Evolutionary conservation across 2,329 filamentous ascomycete species (phyloP).

Genomic region (Hypoxylon sp.): DNA sequence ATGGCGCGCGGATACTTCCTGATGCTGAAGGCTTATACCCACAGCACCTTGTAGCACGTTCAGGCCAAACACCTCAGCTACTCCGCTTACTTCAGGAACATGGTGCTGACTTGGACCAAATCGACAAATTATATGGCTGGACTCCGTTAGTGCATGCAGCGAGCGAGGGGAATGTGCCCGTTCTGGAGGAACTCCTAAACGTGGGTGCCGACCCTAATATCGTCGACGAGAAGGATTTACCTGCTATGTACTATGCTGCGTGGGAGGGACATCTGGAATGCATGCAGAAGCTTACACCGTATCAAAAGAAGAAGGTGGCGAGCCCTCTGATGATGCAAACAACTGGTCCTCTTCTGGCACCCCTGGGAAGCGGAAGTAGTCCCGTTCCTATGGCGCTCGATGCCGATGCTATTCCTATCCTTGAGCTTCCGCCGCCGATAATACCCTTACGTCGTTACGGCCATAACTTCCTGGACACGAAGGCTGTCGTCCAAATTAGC

Average conservation of each 20-base stretch:
- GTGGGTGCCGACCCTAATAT: conserved; percentile 84
- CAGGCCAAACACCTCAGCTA: conserved; percentile 84
- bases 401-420: conserved; percentile 88
- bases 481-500: conserved; percentile 93
- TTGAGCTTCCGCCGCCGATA: conserved; percentile 94
- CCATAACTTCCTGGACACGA: conserved; percentile 98
- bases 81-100: conserved; percentile 86
- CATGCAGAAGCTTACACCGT: conserved; percentile 86
- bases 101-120: conserved; percentile 90
- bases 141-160: conserved; percentile 96
- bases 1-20: conserved; percentile 85
- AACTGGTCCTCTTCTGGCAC: conserved; percentile 56
- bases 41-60: conserved; percentile 95
- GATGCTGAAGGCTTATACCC: conserved; percentile 97
- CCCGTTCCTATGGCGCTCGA: conserved; percentile 78
- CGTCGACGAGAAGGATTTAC: conserved; percentile 91
- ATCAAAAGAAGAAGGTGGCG: conserved; percentile 61
- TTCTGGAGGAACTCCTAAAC: conserved; percentile 84
- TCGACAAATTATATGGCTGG: conserved; percentile 97
- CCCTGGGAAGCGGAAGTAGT: conserved; percentile 64
- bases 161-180: conserved; percentile 94
- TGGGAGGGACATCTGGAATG: conserved; percentile 98
- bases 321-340: conserved; percentile 64
- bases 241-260: conserved; percentile 97
- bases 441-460: conserved; percentile 95